Percentiles rank a stretch among this genome's conserved stretches.
Conservation (phyloP, 1,284 basidiomycete genomes). For the Tranzscheliella williamsii region DNA sequence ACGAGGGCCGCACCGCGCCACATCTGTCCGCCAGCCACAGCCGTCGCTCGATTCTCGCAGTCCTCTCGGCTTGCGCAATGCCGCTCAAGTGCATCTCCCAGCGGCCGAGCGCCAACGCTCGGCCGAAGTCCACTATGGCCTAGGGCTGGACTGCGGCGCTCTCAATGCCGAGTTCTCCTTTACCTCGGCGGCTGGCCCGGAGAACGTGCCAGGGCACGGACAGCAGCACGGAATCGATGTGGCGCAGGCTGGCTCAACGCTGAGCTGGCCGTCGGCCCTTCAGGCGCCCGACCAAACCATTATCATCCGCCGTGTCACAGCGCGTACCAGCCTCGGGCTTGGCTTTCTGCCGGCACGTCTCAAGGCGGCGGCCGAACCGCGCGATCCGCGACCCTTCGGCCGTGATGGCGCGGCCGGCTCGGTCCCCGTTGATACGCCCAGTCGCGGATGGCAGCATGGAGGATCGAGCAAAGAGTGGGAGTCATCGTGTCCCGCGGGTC, state of each 20-base stretch:
- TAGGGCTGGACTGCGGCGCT: slow-evolving; percentile 5
- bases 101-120: not conserved
- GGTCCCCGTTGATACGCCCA: no score
- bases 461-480: no score
- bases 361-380: slow-evolving; percentile 32
- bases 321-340: slow-evolving; percentile 18
- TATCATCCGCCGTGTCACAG: slow-evolving; percentile 32
- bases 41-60: not conserved
- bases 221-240: not conserved
- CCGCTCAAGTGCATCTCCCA: slow-evolving; percentile 3
- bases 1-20: slow-evolving; percentile 35
- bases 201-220: slow-evolving; percentile 4
- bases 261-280: slow-evolving; percentile 15
- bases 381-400: slow-evolving; percentile 10
- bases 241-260: not conserved
- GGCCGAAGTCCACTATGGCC: slow-evolving; percentile 3
- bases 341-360: slow-evolving; percentile 24
- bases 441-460: no score
- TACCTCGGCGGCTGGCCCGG: slow-evolving; percentile 2
- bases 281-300: slow-evolving; percentile 34
- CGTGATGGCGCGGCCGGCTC: no score
- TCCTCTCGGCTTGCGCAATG: not conserved
- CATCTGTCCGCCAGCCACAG: not conserved
- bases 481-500: not conserved
- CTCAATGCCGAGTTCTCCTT: slow-evolving; percentile 18